Conservation (phyloP, 1,139 yeast species). For the Saccharomyces hybrid region DNA sequence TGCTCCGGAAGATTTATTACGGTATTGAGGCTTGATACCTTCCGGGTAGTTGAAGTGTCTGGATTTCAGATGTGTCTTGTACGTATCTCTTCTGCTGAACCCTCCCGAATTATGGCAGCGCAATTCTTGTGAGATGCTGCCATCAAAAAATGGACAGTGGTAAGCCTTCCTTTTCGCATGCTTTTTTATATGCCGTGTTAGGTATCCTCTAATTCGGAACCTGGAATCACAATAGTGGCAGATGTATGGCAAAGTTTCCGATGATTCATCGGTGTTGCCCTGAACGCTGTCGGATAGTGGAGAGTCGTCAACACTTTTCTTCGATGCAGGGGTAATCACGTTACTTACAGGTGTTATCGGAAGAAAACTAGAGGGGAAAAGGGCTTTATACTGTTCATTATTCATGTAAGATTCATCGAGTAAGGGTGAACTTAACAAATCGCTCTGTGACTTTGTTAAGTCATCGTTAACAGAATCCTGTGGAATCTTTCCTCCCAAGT, state of each 20-base stretch:
- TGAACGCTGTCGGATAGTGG: background rate
- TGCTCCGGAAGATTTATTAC: slow-evolving; percentile 61
- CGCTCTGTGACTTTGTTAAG: background rate
- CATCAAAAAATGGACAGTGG: slow-evolving; percentile 74
- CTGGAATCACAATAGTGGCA: slow-evolving; percentile 71
- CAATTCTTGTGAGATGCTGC: slow-evolving; percentile 38
- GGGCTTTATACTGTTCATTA: background rate
- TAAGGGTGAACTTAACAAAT: background rate
- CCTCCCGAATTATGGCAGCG: slow-evolving; percentile 92
- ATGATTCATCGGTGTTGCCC: background rate
- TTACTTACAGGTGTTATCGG: background rate
- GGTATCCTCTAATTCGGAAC: slow-evolving; percentile 79
- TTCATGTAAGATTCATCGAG: background rate
- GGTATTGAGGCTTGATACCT: slow-evolving; percentile 68
- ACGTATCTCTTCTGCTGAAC: slow-evolving; percentile 89
- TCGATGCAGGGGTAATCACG: background rate
- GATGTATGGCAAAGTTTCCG: background rate
- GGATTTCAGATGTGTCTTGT: slow-evolving; percentile 87
- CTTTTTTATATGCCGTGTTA: slow-evolving; percentile 87
- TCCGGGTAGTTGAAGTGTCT: slow-evolving; percentile 86
- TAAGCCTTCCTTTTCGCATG: slow-evolving; percentile 84
- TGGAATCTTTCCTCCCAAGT: background rate
- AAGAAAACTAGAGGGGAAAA: background rate
- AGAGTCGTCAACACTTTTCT: background rate
- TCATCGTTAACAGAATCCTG: background rate